These are phyloP conservation scores for Chytriomyces sp. DNA, from an alignment of 192 early-diverging fungal genomes.

Conservation along the genomic window DNA sequence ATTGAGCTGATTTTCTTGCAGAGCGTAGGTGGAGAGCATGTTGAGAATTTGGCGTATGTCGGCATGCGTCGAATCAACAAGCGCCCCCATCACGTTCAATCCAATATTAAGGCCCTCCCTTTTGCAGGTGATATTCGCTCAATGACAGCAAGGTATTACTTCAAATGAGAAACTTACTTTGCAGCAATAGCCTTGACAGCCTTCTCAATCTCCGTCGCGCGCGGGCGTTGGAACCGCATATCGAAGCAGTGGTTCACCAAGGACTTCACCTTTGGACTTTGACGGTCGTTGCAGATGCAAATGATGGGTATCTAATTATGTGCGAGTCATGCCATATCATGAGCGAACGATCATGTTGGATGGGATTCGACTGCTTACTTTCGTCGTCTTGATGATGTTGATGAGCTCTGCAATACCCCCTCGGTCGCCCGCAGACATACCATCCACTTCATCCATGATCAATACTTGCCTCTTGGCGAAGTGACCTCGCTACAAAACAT, in stretches of 20 bases:
- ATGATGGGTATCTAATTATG: slow-evolving; percentile 91
- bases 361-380: no score
- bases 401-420: slow-evolving; percentile 89
- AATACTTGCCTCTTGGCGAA: slow-evolving; percentile 56
- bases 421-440: slow-evolving; percentile 96
- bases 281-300: slow-evolving; percentile 97
- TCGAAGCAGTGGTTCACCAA: slow-evolving; percentile 85
- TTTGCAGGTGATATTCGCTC: neutral
- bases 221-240: slow-evolving; percentile 74
- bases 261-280: slow-evolving; percentile 80
- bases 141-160: neutral
- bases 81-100: slow-evolving; percentile 76
- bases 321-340: neutral
- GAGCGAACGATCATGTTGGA: no score
- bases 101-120: slow-evolving; percentile 77
- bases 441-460: slow-evolving; percentile 99
- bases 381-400: slow-evolving; percentile 85
- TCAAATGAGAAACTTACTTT: slow-evolving; percentile 40
- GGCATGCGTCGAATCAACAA: slow-evolving; percentile 76
- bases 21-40: slow-evolving; percentile 87
- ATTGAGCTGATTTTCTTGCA: slow-evolving; percentile 65
- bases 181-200: slow-evolving; percentile 76
- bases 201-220: slow-evolving; percentile 71
- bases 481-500: neutral
- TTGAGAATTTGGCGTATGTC: slow-evolving; percentile 98